Conservation (phyloP, 352 stramenopile species). For the Phytophthora fragariae region DNA sequence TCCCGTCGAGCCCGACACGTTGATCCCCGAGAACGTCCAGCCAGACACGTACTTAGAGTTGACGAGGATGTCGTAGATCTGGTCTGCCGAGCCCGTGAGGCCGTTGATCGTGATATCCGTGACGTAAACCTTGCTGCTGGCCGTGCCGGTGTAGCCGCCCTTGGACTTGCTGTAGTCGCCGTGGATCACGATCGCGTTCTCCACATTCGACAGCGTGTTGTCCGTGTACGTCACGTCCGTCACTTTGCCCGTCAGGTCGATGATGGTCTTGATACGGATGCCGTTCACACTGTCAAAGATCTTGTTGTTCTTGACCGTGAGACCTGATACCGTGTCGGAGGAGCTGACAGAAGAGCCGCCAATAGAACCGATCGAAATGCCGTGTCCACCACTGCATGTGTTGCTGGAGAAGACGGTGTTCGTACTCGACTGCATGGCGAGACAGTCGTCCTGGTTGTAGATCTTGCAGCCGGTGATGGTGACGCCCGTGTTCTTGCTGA, state of each 20-base stretch:
- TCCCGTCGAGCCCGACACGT: slow-evolving; percentile 16
- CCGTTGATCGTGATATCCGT: slow-evolving; percentile 26
- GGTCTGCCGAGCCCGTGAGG: slow-evolving; percentile 23
- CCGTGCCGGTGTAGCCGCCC: slow-evolving; percentile 24
- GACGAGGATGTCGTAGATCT: slow-evolving; percentile 33
- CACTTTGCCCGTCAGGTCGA: slow-evolving; percentile 19
- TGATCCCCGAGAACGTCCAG: slow-evolving; percentile 28
- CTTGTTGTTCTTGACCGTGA: slow-evolving; percentile 34
- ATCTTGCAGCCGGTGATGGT: slow-evolving; percentile 31
- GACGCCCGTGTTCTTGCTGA: slow-evolving; percentile 24
- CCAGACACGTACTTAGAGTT: slow-evolving; percentile 29
- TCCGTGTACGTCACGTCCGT: slow-evolving; percentile 23
- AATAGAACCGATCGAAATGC: slow-evolving; percentile 31
- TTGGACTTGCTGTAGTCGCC: slow-evolving; percentile 43
- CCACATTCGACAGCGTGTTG: slow-evolving; percentile 22
- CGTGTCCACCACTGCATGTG: slow-evolving; percentile 24
- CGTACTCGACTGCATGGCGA: slow-evolving; percentile 16
- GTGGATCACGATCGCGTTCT: slow-evolving; percentile 43
- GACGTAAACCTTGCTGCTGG: slow-evolving; percentile 28
- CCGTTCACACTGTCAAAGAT: slow-evolving; percentile 26
- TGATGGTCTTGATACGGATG: slow-evolving; percentile 20
- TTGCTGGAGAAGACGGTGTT: slow-evolving; percentile 24
- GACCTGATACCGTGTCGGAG: slow-evolving; percentile 22
- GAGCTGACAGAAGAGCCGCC: slow-evolving; percentile 20
- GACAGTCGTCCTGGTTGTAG: slow-evolving; percentile 32